Evolutionary conservation across 192 early-diverging fungal genomes (phyloP).

Genomic region (Coemansia sp.): DNA sequence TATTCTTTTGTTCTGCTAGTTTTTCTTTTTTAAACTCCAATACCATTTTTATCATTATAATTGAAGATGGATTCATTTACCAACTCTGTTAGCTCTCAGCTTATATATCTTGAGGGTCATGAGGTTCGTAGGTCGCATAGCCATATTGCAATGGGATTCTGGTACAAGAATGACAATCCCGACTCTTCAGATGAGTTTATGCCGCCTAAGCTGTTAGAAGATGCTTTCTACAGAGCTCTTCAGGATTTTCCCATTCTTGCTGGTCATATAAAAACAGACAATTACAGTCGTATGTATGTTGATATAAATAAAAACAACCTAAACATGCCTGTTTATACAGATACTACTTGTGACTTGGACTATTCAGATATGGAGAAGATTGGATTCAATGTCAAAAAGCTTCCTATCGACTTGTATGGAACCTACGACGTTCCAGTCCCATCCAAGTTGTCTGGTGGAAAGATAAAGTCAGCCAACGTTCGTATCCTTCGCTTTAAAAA

Average conservation of each 20-base stretch:
- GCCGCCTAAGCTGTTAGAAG: conserved; percentile 6
- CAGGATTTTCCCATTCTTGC: no score
- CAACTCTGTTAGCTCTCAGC: not conserved
- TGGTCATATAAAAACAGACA: no score
- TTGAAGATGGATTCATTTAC: not conserved
- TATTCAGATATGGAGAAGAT: not conserved
- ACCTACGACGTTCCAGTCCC: no score
- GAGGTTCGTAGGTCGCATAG: conserved; percentile 4
- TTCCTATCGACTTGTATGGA: not conserved
- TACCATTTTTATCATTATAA: not conserved
- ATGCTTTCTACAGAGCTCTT: conserved; percentile 5
- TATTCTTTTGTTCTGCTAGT: no score
- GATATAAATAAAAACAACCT: conserved; percentile 13
- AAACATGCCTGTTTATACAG: conserved; percentile 28
- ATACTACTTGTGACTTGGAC: conserved; percentile 9
- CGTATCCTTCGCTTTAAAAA: conserved; percentile 11
- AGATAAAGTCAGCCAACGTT: conserved; percentile 9
- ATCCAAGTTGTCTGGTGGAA: not conserved
- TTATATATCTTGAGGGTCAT: conserved; percentile 4
- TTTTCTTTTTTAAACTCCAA: no score
- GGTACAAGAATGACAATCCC: conserved; percentile 12
- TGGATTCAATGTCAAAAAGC: conserved; percentile 3
- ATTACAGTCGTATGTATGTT: not conserved
- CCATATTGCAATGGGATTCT: conserved; percentile 10
- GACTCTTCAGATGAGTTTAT: conserved; percentile 6